Base-by-base conservation (phyloP, 192 early-diverging fungal species). In the Linnemannia zychae region DNA sequence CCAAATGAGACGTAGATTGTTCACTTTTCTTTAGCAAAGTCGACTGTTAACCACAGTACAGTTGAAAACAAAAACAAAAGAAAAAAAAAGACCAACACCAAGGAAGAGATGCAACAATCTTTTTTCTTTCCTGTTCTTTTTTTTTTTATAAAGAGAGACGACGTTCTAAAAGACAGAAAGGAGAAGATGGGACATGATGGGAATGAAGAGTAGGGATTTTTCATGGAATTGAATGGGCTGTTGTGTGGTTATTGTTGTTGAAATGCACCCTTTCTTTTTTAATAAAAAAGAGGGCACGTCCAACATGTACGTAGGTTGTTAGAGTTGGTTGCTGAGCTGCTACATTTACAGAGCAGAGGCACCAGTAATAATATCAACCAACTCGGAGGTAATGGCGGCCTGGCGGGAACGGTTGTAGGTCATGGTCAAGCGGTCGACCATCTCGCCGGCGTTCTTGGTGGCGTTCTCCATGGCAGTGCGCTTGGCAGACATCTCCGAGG, bases 381-480 rank as follows among this genome's bases (percentile, higher is more conserved):
- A 94, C 89, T 99, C 98, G 92, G 98, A 98, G 87, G 98, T 99
- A 90, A 99, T 99, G 77, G 93, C 92, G 71, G 98, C 97, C 89
- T 99, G 98, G 91, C 97, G 97, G 85, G 96, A 94, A 83, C 97
- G 95, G 94, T 99, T 98, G 95, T 96, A 99, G 79, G 94, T 94
- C 87, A 99, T 91, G 69, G 97, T 98, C 69, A 99, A 92, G 87
- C 95, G 98, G 88, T 94, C 91, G 92, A 99, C 97, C 94, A 99
- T 98, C 77, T 99, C 97, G 87, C 95, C 96, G 74, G 98, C 98
- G 91, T 99, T 99, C 94, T 99, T 97, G 90, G 98, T 99, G 48
- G 98, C 98, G 89, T 99, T 99, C 93, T 99, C 98, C 98, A 99
- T 99, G 80, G 98, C 98, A 81, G 95, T 95, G 77, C 98, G 95